Evolutionary conservation across 2,329 filamentous ascomycete species (phyloP).

Genomic region (Diaporthe sp.): DNA sequence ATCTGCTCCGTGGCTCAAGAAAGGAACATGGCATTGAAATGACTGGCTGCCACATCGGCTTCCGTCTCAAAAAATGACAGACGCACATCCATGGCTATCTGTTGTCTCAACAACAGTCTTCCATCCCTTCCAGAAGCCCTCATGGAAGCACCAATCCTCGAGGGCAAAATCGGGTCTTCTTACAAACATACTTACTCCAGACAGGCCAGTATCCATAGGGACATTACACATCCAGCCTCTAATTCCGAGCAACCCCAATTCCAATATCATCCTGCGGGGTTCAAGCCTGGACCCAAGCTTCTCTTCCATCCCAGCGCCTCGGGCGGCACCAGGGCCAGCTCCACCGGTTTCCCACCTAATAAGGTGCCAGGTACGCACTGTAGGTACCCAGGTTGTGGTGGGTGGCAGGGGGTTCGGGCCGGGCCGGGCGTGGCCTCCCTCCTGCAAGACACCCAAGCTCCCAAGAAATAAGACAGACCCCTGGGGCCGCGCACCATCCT

Average conservation of each 20-base stretch:
- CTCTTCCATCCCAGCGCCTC: neutral
- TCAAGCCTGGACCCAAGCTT: neutral
- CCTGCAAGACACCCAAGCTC: conserved; percentile 6
- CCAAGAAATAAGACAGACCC: neutral
- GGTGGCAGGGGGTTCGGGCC: conserved; percentile 13
- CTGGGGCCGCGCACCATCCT: neutral
- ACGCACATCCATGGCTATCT: neutral
- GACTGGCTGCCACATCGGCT: neutral
- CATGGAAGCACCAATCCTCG: neutral
- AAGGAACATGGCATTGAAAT: neutral
- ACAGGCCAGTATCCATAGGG: neutral
- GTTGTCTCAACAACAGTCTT: neutral
- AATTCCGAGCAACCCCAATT: too few relatives aligned
- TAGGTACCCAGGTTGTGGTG: neutral
- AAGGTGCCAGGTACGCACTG: neutral
- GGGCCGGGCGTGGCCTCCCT: neutral
- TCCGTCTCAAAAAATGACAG: neutral
- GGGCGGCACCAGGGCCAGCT: neutral
- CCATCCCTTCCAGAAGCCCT: neutral
- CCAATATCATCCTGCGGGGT: neutral
- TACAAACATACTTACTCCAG: neutral
- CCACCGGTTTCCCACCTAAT: neutral
- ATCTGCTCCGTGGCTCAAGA: neutral
- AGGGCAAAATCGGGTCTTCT: neutral
- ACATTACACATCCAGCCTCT: neutral